Base-by-base conservation (phyloP, 228 moss, liverwort and hornwort genomes). In the Sphagnum fallax region DNA sequence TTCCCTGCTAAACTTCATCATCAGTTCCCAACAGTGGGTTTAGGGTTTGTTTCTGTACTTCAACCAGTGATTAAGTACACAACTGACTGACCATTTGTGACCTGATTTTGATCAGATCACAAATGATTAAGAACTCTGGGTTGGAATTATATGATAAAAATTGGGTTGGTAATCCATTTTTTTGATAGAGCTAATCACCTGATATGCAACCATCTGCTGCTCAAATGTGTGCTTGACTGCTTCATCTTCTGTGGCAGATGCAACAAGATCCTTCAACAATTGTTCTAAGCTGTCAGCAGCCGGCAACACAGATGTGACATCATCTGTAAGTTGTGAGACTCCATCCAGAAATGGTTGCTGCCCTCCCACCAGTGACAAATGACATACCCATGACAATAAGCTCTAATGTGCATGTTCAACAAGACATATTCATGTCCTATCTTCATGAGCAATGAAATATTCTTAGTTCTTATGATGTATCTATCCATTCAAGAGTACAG, bases 271-370 rank as follows among this genome's bases (percentile, higher is more conserved):
- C 69, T 84, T 72, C 65, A 93, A 80, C 63, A 82, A 93, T 65
- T 84, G 81, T 80, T 97, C 93, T 70, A 97, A 78, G 67, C 78
- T 85, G 75, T 97, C 96, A 69, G 96, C 96, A 78, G 91, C 96
- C 65, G 96, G 90, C 55, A 97, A 82, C 48, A 97, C 96, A 50
- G 96, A 87, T 70, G 91, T 81, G 47, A 93, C 96, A 76, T 97
- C 96, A 65, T 97, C 96, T 60, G 96, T 84, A 67, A 97, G 89
- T 67, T 97, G 86, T 16, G 96, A 86, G 15, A 97, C 87, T 64
- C 89, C 91, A 70, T 93, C 91, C 75, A 86, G 71, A 63, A 97
- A 97, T 53, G 96, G 96, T 80, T 84, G 93, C 91, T 92, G 78
- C 79, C 79, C 60, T 49, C 69, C 15, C 15, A 6, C 6, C 48